phyloP scores from a whole-genome alignment of 2,329 filamentous ascomycete genomes.

The Ophiocordyceps robertsii region DNA sequence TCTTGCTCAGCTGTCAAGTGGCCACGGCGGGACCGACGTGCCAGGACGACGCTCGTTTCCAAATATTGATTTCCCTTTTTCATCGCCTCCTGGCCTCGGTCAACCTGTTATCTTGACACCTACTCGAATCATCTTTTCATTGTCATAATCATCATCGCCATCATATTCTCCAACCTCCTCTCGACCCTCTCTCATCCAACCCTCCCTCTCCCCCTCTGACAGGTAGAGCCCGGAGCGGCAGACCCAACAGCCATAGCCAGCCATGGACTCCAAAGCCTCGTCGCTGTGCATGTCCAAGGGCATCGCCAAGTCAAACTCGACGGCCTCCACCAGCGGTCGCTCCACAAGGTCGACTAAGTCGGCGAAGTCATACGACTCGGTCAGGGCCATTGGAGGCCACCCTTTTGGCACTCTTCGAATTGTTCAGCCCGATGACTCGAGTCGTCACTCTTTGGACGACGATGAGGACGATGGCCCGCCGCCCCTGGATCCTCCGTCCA shows the following conservation, averaged over 20 bases:
- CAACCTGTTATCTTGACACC: neutral
- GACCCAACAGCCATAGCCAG: neutral
- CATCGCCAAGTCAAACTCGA: conserved; percentile 23
- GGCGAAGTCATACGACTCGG: conserved; percentile 20
- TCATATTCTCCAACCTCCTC: neutral
- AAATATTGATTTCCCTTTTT: too few relatives aligned
- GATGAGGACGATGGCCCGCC: conserved; percentile 13
- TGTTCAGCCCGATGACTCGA: conserved; percentile 12
- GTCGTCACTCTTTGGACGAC: conserved; percentile 1
- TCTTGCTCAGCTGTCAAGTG: too few relatives aligned
- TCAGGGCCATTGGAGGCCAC: conserved; percentile 23
- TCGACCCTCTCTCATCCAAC: neutral
- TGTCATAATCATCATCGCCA: neutral
- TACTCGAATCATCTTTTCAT: neutral
- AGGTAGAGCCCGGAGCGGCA: neutral
- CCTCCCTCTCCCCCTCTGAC: neutral
- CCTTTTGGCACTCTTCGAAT: conserved; percentile 30
- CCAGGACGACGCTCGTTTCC: too few relatives aligned
- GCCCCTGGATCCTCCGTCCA: conserved; percentile 13
- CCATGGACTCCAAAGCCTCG: conserved; percentile 11
- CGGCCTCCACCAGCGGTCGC: conserved; percentile 8
- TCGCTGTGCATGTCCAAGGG: conserved; percentile 9
- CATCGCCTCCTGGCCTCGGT: too few relatives aligned
- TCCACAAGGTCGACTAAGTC: conserved; percentile 8
- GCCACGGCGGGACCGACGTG: too few relatives aligned